Base-by-base conservation (phyloP, 352 stramenopile species). In the Phytopythium montanum region DNA sequence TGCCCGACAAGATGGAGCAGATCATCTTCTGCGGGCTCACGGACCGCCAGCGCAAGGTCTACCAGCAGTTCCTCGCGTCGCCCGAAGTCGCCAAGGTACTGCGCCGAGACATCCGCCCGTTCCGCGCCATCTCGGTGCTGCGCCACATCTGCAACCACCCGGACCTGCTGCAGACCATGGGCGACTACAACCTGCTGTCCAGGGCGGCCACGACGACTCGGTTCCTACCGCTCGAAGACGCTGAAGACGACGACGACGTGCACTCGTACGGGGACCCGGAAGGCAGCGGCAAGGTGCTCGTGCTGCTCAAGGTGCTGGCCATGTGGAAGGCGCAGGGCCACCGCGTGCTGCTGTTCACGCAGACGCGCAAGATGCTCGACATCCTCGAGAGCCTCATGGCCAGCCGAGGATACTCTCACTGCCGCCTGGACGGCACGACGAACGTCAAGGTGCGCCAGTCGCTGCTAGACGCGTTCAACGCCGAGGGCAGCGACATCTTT, bases 61-160 rank as follows among this genome's bases (percentile, higher is more conserved):
- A 99, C 71, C 77, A 94, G 62, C 66, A 85, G 14, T 98, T 97
- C 60, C 64, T 99, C 18, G 68, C 70, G 18, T 98, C 94, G n/a
- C 69, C 94, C 50, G 89, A 98, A 39, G 93, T 99, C 6, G 81
- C 83, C n/a, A 79, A 77, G n/a, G 92, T 99, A 23, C 61, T 98
- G 26, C 70, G 60, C 0, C 75, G 86, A 38, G 83, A 92, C 23
- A 84, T 88, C 25, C 85, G 93, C 5, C 79, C 94, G 25, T 97
- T 97, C 51, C 88, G 86, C 54, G 94, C 96, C 10, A 97, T 99
- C 31, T 94, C 90, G 14, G 88, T 98, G 19, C 77, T 99, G n/a
- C 84, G 96, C 26, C 98, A 99, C 65, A 97, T 99, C 57, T 99
- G 97, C 76, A 99, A 99, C 66, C 97, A 99, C 62, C 94, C 97